These are phyloP conservation scores for Lizonia empirigonia DNA, from an alignment of 2,329 filamentous ascomycete genomes.

Conservation along the genomic window DNA sequence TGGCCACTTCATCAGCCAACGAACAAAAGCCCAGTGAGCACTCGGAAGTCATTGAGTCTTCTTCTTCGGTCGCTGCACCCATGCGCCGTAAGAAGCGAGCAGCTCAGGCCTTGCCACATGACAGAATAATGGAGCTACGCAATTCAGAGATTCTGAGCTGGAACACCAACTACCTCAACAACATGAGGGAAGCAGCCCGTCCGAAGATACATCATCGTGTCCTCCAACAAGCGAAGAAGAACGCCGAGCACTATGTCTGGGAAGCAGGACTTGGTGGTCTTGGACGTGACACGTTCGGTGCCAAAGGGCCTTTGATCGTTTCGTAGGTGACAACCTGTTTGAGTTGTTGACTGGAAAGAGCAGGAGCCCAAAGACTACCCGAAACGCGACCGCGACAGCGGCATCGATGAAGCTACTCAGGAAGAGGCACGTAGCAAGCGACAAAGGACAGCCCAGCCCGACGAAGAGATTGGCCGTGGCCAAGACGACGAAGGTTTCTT, in stretches of 20 bases:
- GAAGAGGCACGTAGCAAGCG: conserved; percentile 43
- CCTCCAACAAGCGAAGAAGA: conserved; percentile 61
- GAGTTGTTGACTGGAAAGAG: conserved; percentile 52
- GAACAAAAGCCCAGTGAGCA: conserved; percentile 19
- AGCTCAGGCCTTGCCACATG: conserved; percentile 53
- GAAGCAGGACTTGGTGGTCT: conserved; percentile 62
- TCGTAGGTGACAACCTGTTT: conserved; percentile 62
- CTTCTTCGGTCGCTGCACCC: conserved; percentile 48
- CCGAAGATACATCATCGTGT: conserved; percentile 53
- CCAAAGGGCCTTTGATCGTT: conserved; percentile 58
- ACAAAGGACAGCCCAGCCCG: conserved; percentile 37
- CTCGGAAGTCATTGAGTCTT: conserved; percentile 41
- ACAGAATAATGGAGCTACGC: conserved; percentile 58
- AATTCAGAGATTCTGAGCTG: conserved; percentile 63
- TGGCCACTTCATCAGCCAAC: conserved; percentile 29
- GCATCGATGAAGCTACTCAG: conserved; percentile 43
- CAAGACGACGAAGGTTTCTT: conserved; percentile 43
- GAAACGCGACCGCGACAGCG: conserved; percentile 45
- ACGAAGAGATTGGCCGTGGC: conserved; percentile 43
- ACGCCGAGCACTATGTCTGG: conserved; percentile 66
- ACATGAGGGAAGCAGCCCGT: conserved; percentile 60
- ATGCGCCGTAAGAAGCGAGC: conserved; percentile 47
- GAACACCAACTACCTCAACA: conserved; percentile 63
- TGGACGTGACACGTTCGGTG: conserved; percentile 46
- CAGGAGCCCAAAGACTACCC: conserved; percentile 28